Base-by-base conservation (phyloP, 257 asterid species). In the Solanum medicagineum region DNA sequence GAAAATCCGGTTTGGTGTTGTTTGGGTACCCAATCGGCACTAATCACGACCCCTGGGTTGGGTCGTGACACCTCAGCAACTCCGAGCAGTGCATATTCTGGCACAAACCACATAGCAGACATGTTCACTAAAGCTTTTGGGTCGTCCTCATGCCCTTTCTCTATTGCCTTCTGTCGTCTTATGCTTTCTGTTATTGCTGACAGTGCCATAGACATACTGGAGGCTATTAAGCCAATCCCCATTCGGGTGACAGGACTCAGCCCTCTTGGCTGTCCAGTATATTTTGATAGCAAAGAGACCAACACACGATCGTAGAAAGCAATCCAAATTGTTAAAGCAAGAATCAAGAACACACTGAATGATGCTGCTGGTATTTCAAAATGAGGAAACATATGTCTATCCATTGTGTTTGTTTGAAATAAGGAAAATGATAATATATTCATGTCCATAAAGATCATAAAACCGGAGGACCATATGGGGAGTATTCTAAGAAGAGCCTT, bases 31-130 rank as follows among this genome's bases (percentile, higher is more conserved):
- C 29, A 26, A 26, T 26, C 29, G 29, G 29, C 29, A 26, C 29
- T 26, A 26, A 26, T 26, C 29, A 26, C 29, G 1, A 26, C 1
- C 29, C 29, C 29, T 26, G 29, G 29, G 29, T 26, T 26, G 29
- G 29, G 1, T 26, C 29, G 1, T 26, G 29, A 26, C 29, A 26
- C 87, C 32, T 87, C 86, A 49, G 87, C 87, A 15, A 87, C 29
- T 70, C 87, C 89, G 12, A 54, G 59, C 3, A 85, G 70, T n/a
- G 53, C 75, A 79, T 54, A 32, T 6, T 73, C 82, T 51, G 88
- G 90, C 45, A 85, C 85, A 22, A 87, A 36, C 90, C 90, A 87
- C 88, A 87, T 22, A 7, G 85, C 88, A 7, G 90, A 87, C 88
- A 87, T 63, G 84, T 81, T 2, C 17, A 87, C 70, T 65, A 84